Evolutionary conservation across 331 rosid genomes (phyloP), one percentile per base, ranked within the genome.

Genomic region (Saraca asoca): DNA sequence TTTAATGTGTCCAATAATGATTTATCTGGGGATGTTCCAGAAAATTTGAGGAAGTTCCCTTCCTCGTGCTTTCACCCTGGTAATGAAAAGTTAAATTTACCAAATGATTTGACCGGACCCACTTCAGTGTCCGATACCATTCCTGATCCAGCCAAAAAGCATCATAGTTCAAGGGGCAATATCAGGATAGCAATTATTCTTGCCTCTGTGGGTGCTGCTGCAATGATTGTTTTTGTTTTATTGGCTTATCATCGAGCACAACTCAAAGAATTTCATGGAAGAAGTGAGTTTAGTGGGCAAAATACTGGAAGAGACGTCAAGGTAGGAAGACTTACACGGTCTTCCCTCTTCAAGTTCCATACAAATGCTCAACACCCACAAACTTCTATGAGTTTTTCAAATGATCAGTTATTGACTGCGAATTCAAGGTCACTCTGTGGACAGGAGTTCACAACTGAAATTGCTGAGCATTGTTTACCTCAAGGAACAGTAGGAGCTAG

Each of bases 131-230:
- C 91, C 58, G 62, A 24, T 64, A 79, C 15, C 55, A 42, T 84
- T 72, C 51, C 84, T 33, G 45, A 24, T 64, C 57, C 29, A 4
- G 78, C 9, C 29, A 83, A 64, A 1, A 24, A 24, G 42, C 83
- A 59, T 73, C 85, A 59, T 42, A 63, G 69, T 50, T 84, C 96
- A 37, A 93, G 77, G 79, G 88, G 76, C 61, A 87, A 59, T 81
- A 86, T 93, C 60, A 91, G 81, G 82, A 76, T 93, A 82, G 95
- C 96, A 60, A 93, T 93, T 62, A 93, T 93, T 76, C 79, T 93
- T 76, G 98, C 97, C n/a, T 84, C 97, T 2, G 83, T 93, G 58
- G 95, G 95, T 74, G 95, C 95, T 79, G 88, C 91, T 68, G 72
- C 84, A 72, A 87, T 93, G 98, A 87, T 90, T 76, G 85, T 77